These are phyloP conservation scores for Penicillium hesseltinei DNA, from an alignment of 2,329 filamentous ascomycete genomes.

Conservation along the genomic window DNA sequence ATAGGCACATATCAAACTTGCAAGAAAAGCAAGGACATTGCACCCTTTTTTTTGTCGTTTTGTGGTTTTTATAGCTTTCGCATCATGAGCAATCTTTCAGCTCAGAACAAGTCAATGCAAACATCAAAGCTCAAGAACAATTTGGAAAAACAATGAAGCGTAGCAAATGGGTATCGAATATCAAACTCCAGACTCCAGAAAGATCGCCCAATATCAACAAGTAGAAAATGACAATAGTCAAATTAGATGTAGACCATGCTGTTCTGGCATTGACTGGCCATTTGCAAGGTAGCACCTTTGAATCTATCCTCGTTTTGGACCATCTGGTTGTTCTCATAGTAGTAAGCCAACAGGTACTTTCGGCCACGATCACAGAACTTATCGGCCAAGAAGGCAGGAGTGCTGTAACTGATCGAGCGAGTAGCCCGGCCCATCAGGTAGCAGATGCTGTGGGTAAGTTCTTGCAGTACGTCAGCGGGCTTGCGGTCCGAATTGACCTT, in stretches of 20 bases:
- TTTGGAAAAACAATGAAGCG: background rate
- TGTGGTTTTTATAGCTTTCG: background rate
- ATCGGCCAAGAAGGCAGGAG: conserved; percentile 28
- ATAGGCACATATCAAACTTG: background rate
- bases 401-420: conserved; percentile 23
- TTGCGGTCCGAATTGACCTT: background rate
- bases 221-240: background rate
- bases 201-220: background rate
- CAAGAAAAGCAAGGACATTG: background rate
- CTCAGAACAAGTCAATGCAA: background rate
- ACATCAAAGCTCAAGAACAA: background rate
- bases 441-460: conserved; percentile 23
- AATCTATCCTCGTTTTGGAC: background rate
- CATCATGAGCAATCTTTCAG: background rate
- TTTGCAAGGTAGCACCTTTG: background rate
- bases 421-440: conserved; percentile 29
- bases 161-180: background rate
- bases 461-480: conserved; percentile 16
- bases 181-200: background rate
- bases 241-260: conserved; percentile 9
- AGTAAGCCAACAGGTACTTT: conserved; percentile 16
- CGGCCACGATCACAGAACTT: conserved; percentile 23
- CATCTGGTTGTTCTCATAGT: background rate
- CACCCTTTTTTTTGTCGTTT: background rate
- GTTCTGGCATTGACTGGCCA: background rate